Evolutionary conservation across 768 basidiomycete genomes (phyloP).

Genomic region (Boletus patriciae): DNA sequence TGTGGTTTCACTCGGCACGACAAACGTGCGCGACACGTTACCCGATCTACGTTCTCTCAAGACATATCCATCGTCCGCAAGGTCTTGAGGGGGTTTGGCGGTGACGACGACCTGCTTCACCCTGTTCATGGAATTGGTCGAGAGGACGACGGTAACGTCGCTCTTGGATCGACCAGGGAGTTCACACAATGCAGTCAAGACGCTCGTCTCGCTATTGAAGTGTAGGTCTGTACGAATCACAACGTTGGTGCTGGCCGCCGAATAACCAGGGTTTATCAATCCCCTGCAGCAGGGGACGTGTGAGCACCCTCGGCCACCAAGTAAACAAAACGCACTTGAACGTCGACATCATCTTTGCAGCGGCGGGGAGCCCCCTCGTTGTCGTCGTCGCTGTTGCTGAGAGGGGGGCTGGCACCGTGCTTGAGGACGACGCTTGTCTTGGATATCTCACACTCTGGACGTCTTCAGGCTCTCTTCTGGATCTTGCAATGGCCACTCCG

Average conservation of each 20-base stretch:
- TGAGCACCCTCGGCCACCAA: constrained; percentile 8
- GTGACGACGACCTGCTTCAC: constrained; percentile 60
- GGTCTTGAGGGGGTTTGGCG: constrained; percentile 44
- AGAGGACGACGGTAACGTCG: constrained; percentile 59
- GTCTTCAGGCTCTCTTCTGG: constrained; percentile 32
- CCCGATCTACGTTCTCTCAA: constrained; percentile 59
- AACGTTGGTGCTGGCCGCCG: constrained; percentile 28
- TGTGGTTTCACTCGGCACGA: constrained; percentile 56
- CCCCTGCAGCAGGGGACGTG: constrained; percentile 14
- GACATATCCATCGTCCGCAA: constrained; percentile 43
- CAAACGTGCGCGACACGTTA: constrained; percentile 47
- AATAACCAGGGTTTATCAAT: constrained; percentile 28
- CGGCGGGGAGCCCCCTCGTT: background rate
- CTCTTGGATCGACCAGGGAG: constrained; percentile 63
- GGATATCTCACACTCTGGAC: constrained; percentile 30
- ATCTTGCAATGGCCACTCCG: constrained; percentile 21
- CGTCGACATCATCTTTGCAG: constrained; percentile 12
- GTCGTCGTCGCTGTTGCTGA: constrained; percentile 3
- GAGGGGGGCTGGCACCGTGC: constrained; percentile 8
- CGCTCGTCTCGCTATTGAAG: constrained; percentile 51
- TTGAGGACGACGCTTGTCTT: constrained; percentile 20
- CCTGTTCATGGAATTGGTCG: constrained; percentile 59
- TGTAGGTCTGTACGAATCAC: constrained; percentile 61
- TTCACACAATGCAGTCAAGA: constrained; percentile 62
- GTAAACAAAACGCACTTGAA: constrained; percentile 24